A percentile compares a stretch with the other conserved stretches of the same genome.
These are phyloP conservation scores for Beauveria asiatica DNA, from an alignment of 2,329 filamentous ascomycete species.

Conservation along the genomic window DNA sequence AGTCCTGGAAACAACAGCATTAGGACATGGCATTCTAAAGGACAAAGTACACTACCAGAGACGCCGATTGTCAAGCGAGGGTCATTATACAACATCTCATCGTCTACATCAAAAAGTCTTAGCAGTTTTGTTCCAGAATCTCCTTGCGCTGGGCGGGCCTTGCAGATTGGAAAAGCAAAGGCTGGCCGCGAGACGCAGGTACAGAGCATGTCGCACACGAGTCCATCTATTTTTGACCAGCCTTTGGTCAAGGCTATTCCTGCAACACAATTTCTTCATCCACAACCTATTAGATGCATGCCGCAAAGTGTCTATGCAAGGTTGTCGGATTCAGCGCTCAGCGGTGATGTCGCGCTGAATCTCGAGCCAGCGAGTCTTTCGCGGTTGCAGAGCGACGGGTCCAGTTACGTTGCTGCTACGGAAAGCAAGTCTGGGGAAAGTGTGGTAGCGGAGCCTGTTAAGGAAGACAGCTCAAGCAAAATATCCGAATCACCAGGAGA, in stretches of 20 bases:
- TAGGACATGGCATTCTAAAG: not conserved
- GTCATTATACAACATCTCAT: not conserved
- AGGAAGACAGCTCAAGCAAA: not conserved
- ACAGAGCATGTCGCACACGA: not conserved
- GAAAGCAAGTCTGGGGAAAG: not conserved
- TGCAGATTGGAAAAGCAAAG: not conserved
- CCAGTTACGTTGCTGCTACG: not conserved
- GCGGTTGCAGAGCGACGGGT: not conserved
- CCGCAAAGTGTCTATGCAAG: not conserved
- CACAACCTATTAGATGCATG: conserved; percentile 4
- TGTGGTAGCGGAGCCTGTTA: not conserved
- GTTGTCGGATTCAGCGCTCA: not conserved
- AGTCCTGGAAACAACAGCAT: conserved; percentile 9
- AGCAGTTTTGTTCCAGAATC: conserved; percentile 6
- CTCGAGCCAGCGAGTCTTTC: not conserved
- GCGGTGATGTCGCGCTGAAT: not conserved
- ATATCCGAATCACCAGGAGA: not conserved
- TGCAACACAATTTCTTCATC: not conserved
- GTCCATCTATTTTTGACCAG: not conserved
- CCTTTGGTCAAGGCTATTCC: not conserved
- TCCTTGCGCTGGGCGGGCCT: not conserved
- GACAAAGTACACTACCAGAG: not conserved
- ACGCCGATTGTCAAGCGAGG: not conserved
- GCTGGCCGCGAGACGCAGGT: not conserved
- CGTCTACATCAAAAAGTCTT: conserved; percentile 3